phyloP scores from a whole-genome alignment of 139 green algal species.

The Zygnema circumcarinatum region DNA sequence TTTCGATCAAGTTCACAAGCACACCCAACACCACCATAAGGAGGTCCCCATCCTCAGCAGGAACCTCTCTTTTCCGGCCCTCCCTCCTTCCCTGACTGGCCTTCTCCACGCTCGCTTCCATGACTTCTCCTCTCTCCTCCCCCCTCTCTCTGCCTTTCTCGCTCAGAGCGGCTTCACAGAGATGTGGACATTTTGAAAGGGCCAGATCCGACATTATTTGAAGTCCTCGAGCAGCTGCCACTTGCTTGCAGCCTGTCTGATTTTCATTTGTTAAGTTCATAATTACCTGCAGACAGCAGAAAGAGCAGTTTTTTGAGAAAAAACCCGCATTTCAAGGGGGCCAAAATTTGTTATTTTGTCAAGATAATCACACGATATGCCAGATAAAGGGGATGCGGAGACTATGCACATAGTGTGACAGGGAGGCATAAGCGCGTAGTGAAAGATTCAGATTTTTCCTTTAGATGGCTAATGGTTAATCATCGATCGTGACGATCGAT shows the following conservation, averaged over 20 bases:
- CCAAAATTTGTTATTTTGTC: not conserved
- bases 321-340: not conserved
- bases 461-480: too few species aligned
- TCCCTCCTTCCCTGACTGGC: not conserved
- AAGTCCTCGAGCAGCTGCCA: constrained; percentile 17
- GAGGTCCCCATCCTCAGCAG: constrained; percentile 38
- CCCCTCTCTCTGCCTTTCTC: not conserved
- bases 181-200: too few species aligned
- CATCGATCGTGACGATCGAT: too few species aligned
- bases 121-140: too few species aligned
- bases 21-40: constrained; percentile 48
- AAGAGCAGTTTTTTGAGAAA: not conserved
- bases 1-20: constrained; percentile 58
- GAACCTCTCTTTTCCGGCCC: not conserved
- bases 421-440: too few species aligned
- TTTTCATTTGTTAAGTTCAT: constrained; percentile 58
- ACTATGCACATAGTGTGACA: too few species aligned
- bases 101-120: constrained; percentile 18
- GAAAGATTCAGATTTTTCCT: too few species aligned
- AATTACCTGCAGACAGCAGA: constrained; percentile 26
- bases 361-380: too few species aligned
- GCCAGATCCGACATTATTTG: not conserved
- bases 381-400: too few species aligned
- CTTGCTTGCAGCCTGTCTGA: constrained; percentile 6
- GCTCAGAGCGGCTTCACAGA: not conserved